Evolutionary conservation across 345 rosid species (phyloP), one percentile per base, ranked within the genome.

Genomic region (Angophora floribunda): DNA sequence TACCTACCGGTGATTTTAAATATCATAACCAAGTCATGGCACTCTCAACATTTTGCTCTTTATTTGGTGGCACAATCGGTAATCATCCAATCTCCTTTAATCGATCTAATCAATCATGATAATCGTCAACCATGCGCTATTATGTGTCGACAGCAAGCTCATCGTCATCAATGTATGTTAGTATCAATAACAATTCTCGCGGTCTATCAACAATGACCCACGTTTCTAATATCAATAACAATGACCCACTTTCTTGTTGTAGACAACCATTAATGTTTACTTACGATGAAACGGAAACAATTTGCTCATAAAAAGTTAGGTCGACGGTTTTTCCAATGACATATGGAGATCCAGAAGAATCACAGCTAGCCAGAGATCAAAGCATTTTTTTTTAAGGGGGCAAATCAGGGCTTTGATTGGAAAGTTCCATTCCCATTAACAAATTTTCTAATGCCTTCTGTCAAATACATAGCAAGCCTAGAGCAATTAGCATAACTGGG

Each of bases 21-120:
- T 14, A 16, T n/a, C 1, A 0, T 1, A 16, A 63, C 0, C 0
- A 5, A 63, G 36, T 63, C n/a, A n/a, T 63, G 75, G 10, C 0
- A 2, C 19, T 63, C n/a, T n/a, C 10, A 13, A n/a, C 14, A 63
- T n/a, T 7, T 63, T 63, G 5, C 9, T n/a, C 41, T 63, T 63
- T 0, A 5, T 17, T n/a, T 14, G 17, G 19, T 63, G 41, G 13
- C 3, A 0, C 75, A 2, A n/a, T n/a, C 1, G 2, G 15, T n/a
- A 63, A 63, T 63, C 0, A 0, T n/a, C 3, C 36, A 3, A 63
- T 63, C 41, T 9, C 19, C 75, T n/a, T 13, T 63, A 14, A 63
- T n/a, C 41, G 9, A n/a, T 3, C 5, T n/a, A 1, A 63, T n/a
- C 41, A 7, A n/a, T 5, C 75, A n/a, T n/a, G 2, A 13, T 63